Conservation (phyloP, 2,329 filamentous ascomycete species). For the Pseudocercospora cruenta region DNA sequence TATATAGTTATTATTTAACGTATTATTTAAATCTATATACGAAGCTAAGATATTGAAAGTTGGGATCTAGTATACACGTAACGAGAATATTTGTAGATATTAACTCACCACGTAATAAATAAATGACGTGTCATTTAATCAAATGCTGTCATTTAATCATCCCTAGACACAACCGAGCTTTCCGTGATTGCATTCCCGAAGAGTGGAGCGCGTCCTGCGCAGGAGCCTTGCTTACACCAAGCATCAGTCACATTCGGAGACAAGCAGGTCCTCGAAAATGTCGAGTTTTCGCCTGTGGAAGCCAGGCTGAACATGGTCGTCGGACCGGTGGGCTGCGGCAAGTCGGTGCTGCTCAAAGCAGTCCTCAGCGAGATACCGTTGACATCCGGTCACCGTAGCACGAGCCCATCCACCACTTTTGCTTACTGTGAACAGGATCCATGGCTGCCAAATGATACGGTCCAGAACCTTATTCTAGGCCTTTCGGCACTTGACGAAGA, state of each 20-base stretch:
- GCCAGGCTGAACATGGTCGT: constrained; percentile 14
- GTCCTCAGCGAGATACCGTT: constrained; percentile 20
- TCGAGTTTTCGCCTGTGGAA: constrained; percentile 6
- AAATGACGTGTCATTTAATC: no score
- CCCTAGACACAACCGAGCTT: constrained; percentile 2
- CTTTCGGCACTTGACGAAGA: constrained; percentile 55
- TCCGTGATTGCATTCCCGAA: neutral
- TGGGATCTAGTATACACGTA: no score
- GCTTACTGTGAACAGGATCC: constrained; percentile 26
- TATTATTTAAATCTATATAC: no score
- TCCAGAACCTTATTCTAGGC: constrained; percentile 20
- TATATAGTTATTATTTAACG: no score
- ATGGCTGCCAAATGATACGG: constrained; percentile 26
- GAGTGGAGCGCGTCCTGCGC: neutral
- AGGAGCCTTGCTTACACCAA: neutral
- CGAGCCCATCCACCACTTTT: neutral
- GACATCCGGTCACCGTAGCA: constrained; percentile 3
- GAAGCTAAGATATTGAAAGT: no score
- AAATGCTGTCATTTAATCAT: no score
- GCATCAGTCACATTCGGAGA: constrained; percentile 9
- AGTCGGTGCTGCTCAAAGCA: constrained; percentile 21
- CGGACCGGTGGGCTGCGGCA: constrained; percentile 20
- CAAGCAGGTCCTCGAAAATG: constrained; percentile 12
- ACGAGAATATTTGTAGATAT: no score
- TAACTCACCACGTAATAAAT: no score